Evolutionary conservation across 2,329 filamentous ascomycete species (phyloP), one percentile per base, ranked within the genome.

Genomic region (Penicillium paneum): DNA sequence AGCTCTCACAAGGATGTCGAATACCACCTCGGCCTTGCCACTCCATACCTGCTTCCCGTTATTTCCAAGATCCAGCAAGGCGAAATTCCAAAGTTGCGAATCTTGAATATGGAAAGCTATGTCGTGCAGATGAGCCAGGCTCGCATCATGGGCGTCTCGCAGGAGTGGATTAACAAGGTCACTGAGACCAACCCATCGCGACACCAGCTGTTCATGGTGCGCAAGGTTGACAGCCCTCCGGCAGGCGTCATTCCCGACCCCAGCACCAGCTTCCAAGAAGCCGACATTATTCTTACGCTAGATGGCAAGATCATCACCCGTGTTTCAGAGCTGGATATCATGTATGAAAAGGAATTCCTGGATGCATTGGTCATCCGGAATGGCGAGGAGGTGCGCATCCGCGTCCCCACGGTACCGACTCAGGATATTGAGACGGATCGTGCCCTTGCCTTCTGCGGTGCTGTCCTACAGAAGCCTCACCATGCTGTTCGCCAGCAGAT

Each of bases 401-500:
- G 86, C 65, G 83, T 97, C 17, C 87, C 88, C 0, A 99, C 94
- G 0, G 91, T 96, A 0, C 83, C 90, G 0, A 95, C 92, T 0
- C 86, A 92, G 65, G 90, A 96, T 66, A 83, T 97, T 43, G 94
- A 99, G 78, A 99, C 94, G 0, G 86, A 94, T 65, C 88, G 91
- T 54, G 91, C 93, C 0, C 86, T 99, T 55, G 89, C 90, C 34
- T 99, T 99, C 79, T 99, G 94, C 70, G 94, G 94, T 61, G 94
- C 94, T 31, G 87, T 97, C 15, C 78, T 99, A 41, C 94, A 99
- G 71, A 86, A 89, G 24, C 94, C 94, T 8, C 94, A 99, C 72
- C 92, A 97, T 70, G 94, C 94, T 46, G 95, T 99, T 10, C 85
- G 94, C 21, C 94, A 99, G 74, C 94, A 99, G 73, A 99, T 99